Percentiles rank a stretch among this genome's conserved stretches.
Conservation (phyloP, 345 rosid genomes). For the Bruguiera gymnorhiza region DNA sequence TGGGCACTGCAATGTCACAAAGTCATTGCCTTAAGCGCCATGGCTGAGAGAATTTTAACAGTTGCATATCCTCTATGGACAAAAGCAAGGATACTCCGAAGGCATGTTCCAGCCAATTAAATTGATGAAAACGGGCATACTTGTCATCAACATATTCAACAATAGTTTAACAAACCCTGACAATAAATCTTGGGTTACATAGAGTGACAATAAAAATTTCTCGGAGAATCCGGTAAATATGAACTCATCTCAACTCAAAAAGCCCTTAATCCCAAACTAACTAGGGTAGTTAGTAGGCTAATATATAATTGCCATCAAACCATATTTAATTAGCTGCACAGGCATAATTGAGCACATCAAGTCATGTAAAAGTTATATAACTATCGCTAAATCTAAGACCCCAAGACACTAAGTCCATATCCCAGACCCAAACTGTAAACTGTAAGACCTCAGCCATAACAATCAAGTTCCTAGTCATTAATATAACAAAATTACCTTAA, state of each 20-base stretch:
- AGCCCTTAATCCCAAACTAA: background rate
- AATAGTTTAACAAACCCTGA: background rate
- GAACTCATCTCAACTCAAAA: background rate
- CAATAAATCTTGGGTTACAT: no score
- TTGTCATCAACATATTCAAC: background rate
- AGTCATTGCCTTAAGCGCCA: background rate
- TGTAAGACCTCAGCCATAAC: no score
- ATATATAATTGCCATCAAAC: background rate
- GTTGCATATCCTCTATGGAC: background rate
- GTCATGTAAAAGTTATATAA: no score
- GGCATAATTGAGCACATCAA: background rate
- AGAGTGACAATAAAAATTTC: no score
- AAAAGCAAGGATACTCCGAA: background rate
- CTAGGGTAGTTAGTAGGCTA: background rate
- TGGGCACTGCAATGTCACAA: background rate
- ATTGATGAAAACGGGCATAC: background rate
- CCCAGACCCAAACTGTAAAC: no score
- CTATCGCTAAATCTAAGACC: no score
- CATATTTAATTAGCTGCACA: background rate
- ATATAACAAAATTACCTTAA: no score
- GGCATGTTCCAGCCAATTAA: background rate
- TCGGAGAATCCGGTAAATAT: no score
- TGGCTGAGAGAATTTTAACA: background rate
- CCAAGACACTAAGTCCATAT: no score
- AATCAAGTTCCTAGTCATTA: no score